These are phyloP conservation scores for Mycena maculata DNA, from an alignment of 768 basidiomycete species.

Conservation along the genomic window DNA sequence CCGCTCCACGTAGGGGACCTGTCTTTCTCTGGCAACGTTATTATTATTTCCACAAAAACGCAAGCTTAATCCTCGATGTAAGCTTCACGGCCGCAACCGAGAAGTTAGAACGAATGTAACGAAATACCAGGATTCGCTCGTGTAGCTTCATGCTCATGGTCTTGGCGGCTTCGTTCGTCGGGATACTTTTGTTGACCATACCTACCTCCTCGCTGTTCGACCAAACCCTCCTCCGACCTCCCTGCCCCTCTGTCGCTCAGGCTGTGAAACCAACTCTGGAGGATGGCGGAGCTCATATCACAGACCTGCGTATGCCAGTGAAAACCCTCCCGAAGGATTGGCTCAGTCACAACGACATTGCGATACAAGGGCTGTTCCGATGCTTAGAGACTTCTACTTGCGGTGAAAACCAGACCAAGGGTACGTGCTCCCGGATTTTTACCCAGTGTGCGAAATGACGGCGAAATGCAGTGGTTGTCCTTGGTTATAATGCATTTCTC, in stretches of 20 bases:
- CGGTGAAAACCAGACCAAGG: slow-evolving; percentile 46
- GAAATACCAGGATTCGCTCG: background rate
- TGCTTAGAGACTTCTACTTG: slow-evolving; percentile 45
- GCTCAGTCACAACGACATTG: slow-evolving; percentile 11
- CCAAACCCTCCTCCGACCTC: background rate
- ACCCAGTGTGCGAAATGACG: background rate
- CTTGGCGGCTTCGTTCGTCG: background rate
- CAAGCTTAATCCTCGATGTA: too few relatives aligned
- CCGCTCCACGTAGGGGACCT: too few relatives aligned
- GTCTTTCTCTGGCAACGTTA: too few relatives aligned
- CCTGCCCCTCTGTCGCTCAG: background rate
- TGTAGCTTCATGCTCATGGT: background rate
- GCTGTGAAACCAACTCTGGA: too few relatives aligned
- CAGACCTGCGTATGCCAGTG: slow-evolving; percentile 1
- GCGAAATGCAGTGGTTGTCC: background rate
- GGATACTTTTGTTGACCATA: background rate
- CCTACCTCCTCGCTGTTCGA: background rate
- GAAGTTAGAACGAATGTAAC: background rate
- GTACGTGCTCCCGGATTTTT: background rate
- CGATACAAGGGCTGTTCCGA: slow-evolving; percentile 9
- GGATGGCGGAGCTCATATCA: slow-evolving; percentile 3
- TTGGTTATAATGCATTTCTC: slow-evolving; percentile 34
- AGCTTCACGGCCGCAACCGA: background rate
- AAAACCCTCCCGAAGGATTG: slow-evolving; percentile 7
- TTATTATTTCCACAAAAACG: too few relatives aligned